Base-by-base conservation (phyloP, 2,329 filamentous ascomycete species). In the Aspergillus sclerotialis region DNA sequence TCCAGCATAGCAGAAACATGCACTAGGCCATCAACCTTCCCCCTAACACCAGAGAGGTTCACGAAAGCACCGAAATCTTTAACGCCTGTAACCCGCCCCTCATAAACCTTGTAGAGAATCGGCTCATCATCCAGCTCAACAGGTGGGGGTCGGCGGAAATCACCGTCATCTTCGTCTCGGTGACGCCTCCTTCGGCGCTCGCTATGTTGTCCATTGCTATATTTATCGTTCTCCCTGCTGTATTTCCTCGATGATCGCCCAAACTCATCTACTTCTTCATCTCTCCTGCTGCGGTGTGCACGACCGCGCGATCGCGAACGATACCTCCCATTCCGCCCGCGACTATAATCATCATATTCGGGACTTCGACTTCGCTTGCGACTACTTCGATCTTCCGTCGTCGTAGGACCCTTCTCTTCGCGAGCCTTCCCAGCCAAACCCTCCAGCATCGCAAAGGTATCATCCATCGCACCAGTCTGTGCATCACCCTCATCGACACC, bases 61-160 rank as follows among this genome's bases (percentile, higher is more conserved):
- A 96, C 88, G 60, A 98, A 98, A 1, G 81, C 88, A 8, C 92
- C 92, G 63, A 96, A 98, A 42, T 95, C 87, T 52, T 95, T 96
- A 35, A 98, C 72, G 0, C 89, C 88, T 0, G 87, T 95, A 10
- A 96, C 85, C 51, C 82, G 80, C 1, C 92, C 92, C 43, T 87
- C 76, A 53, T 98, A 98, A 2, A 95, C 67, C 56, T 98, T 98
- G 69, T 81, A 80, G 5, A 93, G 63, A 21, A 89, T 69, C 0
- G 92, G 88, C 27, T 75, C 63, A 33, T 94, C 84, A 59, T 98
- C 92, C 7, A 94, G 57, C 49, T 94, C 86, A 2, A 73, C 75
- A 2, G 76, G 75, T 0, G 84, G 83, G 0, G 78, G 76, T 34
- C 75, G 72, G 46, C 72, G 73, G 37, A 87, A 80, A 27, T 74